Evolutionary conservation across 208 protist genomes (phyloP).

Genomic region (Wallacemonas sp.): DNA sequence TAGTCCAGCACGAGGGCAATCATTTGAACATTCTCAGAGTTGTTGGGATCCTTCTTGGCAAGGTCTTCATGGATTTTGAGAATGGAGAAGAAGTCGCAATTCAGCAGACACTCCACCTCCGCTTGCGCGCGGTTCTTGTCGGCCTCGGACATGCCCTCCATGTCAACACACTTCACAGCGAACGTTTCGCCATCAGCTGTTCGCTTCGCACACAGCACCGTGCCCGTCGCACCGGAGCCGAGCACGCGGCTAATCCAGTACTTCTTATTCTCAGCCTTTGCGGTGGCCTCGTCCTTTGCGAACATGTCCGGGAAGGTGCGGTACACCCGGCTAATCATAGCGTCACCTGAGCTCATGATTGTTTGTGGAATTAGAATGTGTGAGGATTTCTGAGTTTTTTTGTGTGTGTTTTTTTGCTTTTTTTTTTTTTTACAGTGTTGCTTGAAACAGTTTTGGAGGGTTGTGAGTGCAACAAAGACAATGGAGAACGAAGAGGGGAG

Average conservation of each 20-base stretch:
- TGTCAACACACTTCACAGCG: slow-evolving; percentile 71
- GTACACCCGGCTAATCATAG: slow-evolving; percentile 74
- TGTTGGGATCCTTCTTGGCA: slow-evolving; percentile 45
- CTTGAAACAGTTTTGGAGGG: too few relatives aligned
- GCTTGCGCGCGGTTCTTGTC: slow-evolving; percentile 70
- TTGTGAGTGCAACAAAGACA: too few relatives aligned
- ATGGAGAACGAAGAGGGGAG: too few relatives aligned
- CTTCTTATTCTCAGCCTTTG: slow-evolving; percentile 53
- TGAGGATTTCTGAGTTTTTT: background rate
- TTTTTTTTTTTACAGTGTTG: slow-evolving; percentile 15
- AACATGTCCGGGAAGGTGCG: slow-evolving; percentile 61
- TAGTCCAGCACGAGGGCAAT: slow-evolving; percentile 83
- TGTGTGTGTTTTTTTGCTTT: background rate
- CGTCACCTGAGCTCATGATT: slow-evolving; percentile 63
- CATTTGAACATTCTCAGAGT: slow-evolving; percentile 56
- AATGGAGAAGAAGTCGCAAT: slow-evolving; percentile 82
- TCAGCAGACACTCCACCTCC: slow-evolving; percentile 68
- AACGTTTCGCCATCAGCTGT: slow-evolving; percentile 54
- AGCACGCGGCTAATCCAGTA: slow-evolving; percentile 82
- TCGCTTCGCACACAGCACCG: slow-evolving; percentile 60
- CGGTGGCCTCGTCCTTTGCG: slow-evolving; percentile 69
- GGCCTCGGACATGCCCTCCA: slow-evolving; percentile 73
- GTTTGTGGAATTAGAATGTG: background rate
- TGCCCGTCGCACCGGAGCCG: slow-evolving; percentile 62
- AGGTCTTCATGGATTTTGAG: slow-evolving; percentile 81